Evolutionary conservation across 2,329 filamentous ascomycete genomes (phyloP), one percentile per base, ranked within the genome.

Genomic region (Alternaria sp.): DNA sequence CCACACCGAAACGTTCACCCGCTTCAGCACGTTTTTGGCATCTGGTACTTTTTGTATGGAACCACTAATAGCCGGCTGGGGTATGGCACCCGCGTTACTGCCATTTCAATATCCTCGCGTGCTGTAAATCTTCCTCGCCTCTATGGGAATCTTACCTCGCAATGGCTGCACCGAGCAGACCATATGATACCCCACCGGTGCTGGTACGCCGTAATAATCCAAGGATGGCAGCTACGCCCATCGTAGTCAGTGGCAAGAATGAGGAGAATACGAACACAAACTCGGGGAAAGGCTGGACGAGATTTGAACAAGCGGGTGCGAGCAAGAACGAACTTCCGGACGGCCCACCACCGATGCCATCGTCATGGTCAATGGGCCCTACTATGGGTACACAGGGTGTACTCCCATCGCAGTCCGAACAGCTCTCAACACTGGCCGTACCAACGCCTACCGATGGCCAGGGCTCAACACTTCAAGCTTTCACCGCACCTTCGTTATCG

Each of bases 111-210:
- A 17, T 19, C 15, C n/a, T 61, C 19, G 17, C 15, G 54, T 54
- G 26, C 49, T 57, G 28, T 36, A 5, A 30, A 45, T 40, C 13
- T 46, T 52, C 47, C 32, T 40, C 54, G 21, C 43, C 56, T 57
- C 46, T 47, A 49, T 61, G 52, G 52, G 44, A 23, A 54, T 17
- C 23, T 26, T 52, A 43, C 26, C 49, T 45, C 46, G 46, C 40
- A 19, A 61, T 61, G 57, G 57, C 57, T 64, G 45, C 40, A 46
- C 26, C 43, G 21, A 49, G 61, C 40, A 61, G 36, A 54, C 47
- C 40, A 45, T 21, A 26, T 52, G 43, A 64, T 46, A 57, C 17
- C n/a, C 28, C 36, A 47, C 46, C 46, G 28, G 52, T 57, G 61
- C 61, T 61, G 57, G 57, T 44, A 52, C 57, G 28, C 52, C 57